Percentiles rank a stretch among this genome's conserved stretches.
phyloP scores from a whole-genome alignment of 495 filamentous ascomycete genomes.

The Trypethelium eluteriae region DNA sequence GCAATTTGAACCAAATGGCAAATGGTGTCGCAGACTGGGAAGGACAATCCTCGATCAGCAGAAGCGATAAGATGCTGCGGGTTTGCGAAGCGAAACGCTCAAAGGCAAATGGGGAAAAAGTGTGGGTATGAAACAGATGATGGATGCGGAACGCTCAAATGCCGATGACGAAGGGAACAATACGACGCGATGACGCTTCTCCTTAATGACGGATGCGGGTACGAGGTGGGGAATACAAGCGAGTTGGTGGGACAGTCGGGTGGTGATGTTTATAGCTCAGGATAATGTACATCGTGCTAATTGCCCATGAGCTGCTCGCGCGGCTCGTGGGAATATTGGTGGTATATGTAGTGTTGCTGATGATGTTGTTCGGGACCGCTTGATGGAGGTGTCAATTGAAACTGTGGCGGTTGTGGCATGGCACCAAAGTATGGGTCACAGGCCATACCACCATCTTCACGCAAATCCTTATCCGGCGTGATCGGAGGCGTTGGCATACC shows the following conservation, averaged over 20 bases:
- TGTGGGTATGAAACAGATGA: conserved; percentile 3
- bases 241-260: neutral
- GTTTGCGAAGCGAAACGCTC: neutral
- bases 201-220: conserved; percentile 21
- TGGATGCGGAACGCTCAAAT: conserved; percentile 12
- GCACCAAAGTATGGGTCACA: conserved; percentile 21
- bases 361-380: conserved; percentile 28
- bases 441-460: conserved; percentile 20
- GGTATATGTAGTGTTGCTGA: conserved; percentile 17
- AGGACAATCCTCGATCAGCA: neutral
- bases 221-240: neutral
- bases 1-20: conserved; percentile 10
- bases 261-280: neutral
- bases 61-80: neutral
- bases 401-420: conserved; percentile 23
- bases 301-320: neutral
- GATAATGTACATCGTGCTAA: conserved; percentile 2
- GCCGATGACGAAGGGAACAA: conserved; percentile 14
- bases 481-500: conserved; percentile 93
- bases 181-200: conserved; percentile 35
- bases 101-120: neutral
- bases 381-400: conserved; percentile 30
- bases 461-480: conserved; percentile 62
- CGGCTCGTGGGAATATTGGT: conserved; percentile 12
- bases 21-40: neutral